phyloP scores from a whole-genome alignment of 78 protist genomes.

The Blattamonas nauphoetae region DNA sequence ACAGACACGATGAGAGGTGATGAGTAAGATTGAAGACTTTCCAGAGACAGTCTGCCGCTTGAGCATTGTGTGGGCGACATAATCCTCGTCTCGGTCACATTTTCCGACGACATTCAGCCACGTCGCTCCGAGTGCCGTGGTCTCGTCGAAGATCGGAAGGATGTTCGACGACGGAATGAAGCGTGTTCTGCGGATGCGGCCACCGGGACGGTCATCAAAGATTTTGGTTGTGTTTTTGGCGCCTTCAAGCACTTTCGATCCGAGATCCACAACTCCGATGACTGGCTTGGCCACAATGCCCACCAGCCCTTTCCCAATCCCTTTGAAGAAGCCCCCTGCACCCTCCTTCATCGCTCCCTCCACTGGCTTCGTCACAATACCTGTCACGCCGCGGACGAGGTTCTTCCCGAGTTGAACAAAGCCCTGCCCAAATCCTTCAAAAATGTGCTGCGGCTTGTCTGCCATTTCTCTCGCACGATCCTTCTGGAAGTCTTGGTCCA shows the following conservation, averaged over 20 bases:
- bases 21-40: too few species aligned
- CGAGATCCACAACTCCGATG: slow-evolving; percentile 59
- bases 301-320: slow-evolving; percentile 62
- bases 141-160: too few species aligned
- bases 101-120: too few species aligned
- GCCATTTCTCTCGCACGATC: not conserved
- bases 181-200: too few species aligned
- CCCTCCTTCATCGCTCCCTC: slow-evolving; percentile 60
- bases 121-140: too few species aligned
- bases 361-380: slow-evolving; percentile 55
- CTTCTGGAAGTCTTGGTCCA: not conserved
- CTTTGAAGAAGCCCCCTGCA: slow-evolving; percentile 57
- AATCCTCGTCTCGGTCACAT: too few species aligned
- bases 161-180: too few species aligned
- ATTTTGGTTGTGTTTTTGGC: too few species aligned
- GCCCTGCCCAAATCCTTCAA: not conserved
- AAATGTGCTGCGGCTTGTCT: not conserved
- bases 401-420: not conserved
- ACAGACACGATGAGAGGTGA: too few species aligned
- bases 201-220: too few species aligned
- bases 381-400: slow-evolving; percentile 55
- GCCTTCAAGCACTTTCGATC: slow-evolving; percentile 53
- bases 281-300: slow-evolving; percentile 70
- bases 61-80: too few species aligned
- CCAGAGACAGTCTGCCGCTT: too few species aligned